A percentile compares a stretch with the other conserved stretches of the same genome.
These are phyloP conservation scores for Paraconiothyrium brasiliense DNA, from an alignment of 2,329 filamentous ascomycete species.

Conservation along the genomic window DNA sequence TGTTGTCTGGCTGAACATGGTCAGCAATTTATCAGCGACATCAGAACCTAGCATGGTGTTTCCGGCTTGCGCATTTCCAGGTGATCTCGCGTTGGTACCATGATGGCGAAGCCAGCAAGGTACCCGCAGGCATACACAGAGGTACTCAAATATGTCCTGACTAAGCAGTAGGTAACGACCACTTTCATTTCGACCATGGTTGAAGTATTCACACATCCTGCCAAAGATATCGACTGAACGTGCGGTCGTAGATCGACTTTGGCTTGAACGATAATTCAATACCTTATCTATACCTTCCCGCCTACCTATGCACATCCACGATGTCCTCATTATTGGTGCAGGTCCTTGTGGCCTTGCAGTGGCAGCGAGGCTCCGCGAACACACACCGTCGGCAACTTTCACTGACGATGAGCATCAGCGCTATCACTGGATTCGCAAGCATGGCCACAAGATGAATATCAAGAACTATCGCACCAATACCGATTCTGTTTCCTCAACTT, in stretches of 20 bases:
- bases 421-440: slow-evolving; percentile 79
- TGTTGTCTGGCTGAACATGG: neutral
- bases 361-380: slow-evolving; percentile 75
- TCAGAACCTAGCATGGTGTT: neutral
- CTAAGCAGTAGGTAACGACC: neutral
- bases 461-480: slow-evolving; percentile 61
- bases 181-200: neutral
- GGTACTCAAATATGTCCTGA: neutral
- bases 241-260: neutral
- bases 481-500: slow-evolving; percentile 38
- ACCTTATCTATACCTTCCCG: neutral
- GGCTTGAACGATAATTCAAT: neutral
- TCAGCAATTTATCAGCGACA: neutral
- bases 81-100: slow-evolving; percentile 5
- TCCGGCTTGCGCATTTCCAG: neutral
- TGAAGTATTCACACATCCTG: neutral
- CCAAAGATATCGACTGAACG: neutral
- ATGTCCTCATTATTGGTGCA: slow-evolving; percentile 76
- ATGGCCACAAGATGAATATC: slow-evolving; percentile 67
- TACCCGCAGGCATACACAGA: slow-evolving; percentile 3
- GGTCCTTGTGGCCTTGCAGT: slow-evolving; percentile 79
- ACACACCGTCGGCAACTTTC: slow-evolving; percentile 79
- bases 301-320: slow-evolving; percentile 54
- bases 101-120: slow-evolving; percentile 14
- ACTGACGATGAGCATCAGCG: slow-evolving; percentile 83